phyloP scores from a whole-genome alignment of 306 rosid species.

The Geum urbanum region DNA sequence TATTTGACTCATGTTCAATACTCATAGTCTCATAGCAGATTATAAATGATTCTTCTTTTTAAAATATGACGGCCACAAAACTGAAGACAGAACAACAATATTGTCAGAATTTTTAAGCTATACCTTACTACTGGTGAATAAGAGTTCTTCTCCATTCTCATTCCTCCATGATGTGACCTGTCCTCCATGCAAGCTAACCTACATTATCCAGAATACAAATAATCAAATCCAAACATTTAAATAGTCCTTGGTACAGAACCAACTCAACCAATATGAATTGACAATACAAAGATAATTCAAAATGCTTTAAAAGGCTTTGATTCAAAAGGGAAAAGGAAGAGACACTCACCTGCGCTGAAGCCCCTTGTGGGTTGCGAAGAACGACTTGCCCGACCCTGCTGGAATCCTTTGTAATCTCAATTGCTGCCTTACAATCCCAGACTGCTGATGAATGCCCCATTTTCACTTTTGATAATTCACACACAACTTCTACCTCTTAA shows the following conservation, averaged over 20 bases:
- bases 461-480: constrained; percentile 8
- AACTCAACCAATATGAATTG: constrained; percentile 6
- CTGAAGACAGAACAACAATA: not conserved
- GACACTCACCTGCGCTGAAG: constrained; percentile 64
- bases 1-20: not conserved
- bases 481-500: constrained; percentile 21
- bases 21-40: not conserved
- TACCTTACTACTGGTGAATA: constrained; percentile 91
- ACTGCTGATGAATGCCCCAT: constrained; percentile 89
- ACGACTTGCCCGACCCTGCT: constrained; percentile 67
- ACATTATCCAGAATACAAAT: constrained; percentile 28
- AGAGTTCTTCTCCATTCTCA: constrained; percentile 83
- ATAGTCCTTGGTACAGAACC: constrained; percentile 7
- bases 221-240: constrained; percentile 19
- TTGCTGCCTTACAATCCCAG: constrained; percentile 71
- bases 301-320: constrained; percentile 9
- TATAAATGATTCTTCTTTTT: not conserved
- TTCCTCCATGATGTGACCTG: constrained; percentile 90
- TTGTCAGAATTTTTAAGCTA: not conserved
- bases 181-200: constrained; percentile 91
- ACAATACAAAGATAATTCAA: constrained; percentile 1
- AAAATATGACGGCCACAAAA: not conserved
- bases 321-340: constrained; percentile 2
- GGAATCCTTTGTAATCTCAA: constrained; percentile 67
- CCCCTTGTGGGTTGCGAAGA: constrained; percentile 70